Conservation (phyloP, 2,329 filamentous ascomycete genomes). For the Pseudofabraea citricarpa region DNA sequence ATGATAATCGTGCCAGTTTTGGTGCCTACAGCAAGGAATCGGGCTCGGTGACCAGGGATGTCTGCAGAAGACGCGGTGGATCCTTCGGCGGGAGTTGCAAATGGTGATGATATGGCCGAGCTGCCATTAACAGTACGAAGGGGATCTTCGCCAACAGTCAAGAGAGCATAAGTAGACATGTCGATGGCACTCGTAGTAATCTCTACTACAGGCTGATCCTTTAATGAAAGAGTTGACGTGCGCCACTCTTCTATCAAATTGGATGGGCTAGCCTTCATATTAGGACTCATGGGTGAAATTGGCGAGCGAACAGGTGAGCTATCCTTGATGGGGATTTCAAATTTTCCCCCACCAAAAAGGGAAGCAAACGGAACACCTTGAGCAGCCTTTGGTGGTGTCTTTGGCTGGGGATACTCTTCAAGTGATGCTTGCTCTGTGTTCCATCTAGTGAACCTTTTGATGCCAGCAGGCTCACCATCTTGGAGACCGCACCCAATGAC, state of each 20-base stretch:
- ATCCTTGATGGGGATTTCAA: constrained; percentile 18
- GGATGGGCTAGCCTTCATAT: constrained; percentile 22
- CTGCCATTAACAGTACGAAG: constrained; percentile 53
- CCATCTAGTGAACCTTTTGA: constrained; percentile 55
- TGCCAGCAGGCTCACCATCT: constrained; percentile 31
- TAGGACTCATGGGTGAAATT: constrained; percentile 18
- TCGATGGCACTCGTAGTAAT: constrained; percentile 73
- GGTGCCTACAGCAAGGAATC: constrained; percentile 78
- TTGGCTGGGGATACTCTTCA: constrained; percentile 25
- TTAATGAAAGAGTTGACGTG: constrained; percentile 55
- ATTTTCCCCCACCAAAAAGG: constrained; percentile 25
- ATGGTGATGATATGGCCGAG: constrained; percentile 20
- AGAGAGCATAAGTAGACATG: constrained; percentile 63
- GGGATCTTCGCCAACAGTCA: constrained; percentile 76
- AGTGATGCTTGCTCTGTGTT: constrained; percentile 27
- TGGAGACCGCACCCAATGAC: constrained; percentile 62
- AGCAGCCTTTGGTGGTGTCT: constrained; percentile 20
- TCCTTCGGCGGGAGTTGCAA: constrained; percentile 18
- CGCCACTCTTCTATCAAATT: constrained; percentile 60
- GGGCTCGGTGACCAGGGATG: constrained; percentile 78
- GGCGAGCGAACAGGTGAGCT: constrained; percentile 19
- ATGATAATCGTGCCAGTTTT: constrained; percentile 70
- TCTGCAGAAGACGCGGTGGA: constrained; percentile 32
- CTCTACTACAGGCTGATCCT: constrained; percentile 50
- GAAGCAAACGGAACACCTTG: constrained; percentile 22